Percentiles rank a stretch among this genome's conserved stretches.
Evolutionary conservation across 106 monocot species (phyloP).

Genomic region (Allium fistulosum): DNA sequence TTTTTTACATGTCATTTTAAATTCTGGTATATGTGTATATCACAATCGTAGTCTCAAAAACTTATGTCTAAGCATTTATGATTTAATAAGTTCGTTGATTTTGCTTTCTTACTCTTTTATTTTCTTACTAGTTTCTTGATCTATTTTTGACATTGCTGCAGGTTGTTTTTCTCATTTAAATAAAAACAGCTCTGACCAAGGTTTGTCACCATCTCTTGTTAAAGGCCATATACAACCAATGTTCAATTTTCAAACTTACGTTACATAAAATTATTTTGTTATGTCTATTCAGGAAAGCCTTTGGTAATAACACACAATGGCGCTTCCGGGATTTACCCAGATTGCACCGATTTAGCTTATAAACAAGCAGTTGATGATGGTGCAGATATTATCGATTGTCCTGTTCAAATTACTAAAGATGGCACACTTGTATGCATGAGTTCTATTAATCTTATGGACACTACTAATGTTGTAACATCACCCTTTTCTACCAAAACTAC

Average conservation of each 20-base stretch:
- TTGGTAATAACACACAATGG: slow-evolving; percentile 69
- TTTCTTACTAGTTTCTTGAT: neutral
- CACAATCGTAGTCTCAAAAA: neutral
- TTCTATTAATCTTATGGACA: slow-evolving; percentile 53
- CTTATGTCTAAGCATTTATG: neutral
- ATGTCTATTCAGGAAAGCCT: slow-evolving; percentile 23
- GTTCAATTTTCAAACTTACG: neutral
- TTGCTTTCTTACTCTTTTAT: neutral
- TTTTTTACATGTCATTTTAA: no score
- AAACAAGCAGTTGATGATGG: slow-evolving; percentile 60
- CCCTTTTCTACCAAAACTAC: slow-evolving; percentile 13
- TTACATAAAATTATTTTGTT: neutral
- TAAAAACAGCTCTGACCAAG: slow-evolving; percentile 12
- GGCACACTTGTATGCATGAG: slow-evolving; percentile 66
- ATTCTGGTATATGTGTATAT: neutral
- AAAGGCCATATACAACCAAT: neutral
- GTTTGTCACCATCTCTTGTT: slow-evolving; percentile 14
- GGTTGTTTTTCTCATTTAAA: slow-evolving; percentile 48
- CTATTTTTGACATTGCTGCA: slow-evolving; percentile 16
- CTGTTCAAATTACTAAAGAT: slow-evolving; percentile 82
- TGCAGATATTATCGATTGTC: slow-evolving; percentile 85
- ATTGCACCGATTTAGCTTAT: slow-evolving; percentile 87
- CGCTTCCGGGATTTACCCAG: slow-evolving; percentile 75
- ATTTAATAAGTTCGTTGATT: neutral
- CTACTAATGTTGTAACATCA: slow-evolving; percentile 46